Base-by-base conservation (phyloP, 495 filamentous ascomycete genomes). In the Geoglossum glabrum region DNA sequence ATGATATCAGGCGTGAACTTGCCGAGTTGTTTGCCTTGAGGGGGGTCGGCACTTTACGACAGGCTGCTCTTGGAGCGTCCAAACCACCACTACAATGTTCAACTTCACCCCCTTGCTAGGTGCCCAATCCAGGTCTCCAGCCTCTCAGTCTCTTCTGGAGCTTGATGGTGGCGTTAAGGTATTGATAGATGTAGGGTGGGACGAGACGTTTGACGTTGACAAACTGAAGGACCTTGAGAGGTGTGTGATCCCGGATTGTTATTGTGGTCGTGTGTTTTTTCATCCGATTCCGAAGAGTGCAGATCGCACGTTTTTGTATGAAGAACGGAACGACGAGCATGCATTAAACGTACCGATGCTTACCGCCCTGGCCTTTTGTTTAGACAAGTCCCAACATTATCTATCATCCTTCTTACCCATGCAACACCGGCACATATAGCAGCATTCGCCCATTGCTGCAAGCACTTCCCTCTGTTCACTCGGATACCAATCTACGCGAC, bases 401-500 rank as follows among this genome's bases (percentile, higher is more conserved):
- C 92, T 9, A 71, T 99, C 57, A 85, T 99, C 64, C 86, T 99
- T 33, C 78, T 99, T 59, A 97, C 92, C 3, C 92, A 99, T 66
- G 85, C 92, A 51, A 97, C 89, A 1, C 77, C 85, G 25, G 76
- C 84, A 31, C 93, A 97, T 68, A 79, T 99, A 56, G 92, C 85
- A 59, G 93, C 92, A 49, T 95, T 85, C 64, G 92, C 86, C 46
- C 90, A 99, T 67, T 95, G 89, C 74, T 99, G 93, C 79, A 94
- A 95, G 68, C 81, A 94, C 68, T 84, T 95, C 62, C 90, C 93
- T 56, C 77, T 83, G 45, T 97, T 99, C 70, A 84, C 82, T 0
- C 80, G 87, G 59, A 89, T 99, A 59, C 92, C 92, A n/a, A 81
- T 95, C 34, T 99, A 97, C 67, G 92, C 93, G 25, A 99, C 92